Evolutionary conservation across 2,329 filamentous ascomycete genomes (phyloP).

Genomic region (Talaromyces sp.): DNA sequence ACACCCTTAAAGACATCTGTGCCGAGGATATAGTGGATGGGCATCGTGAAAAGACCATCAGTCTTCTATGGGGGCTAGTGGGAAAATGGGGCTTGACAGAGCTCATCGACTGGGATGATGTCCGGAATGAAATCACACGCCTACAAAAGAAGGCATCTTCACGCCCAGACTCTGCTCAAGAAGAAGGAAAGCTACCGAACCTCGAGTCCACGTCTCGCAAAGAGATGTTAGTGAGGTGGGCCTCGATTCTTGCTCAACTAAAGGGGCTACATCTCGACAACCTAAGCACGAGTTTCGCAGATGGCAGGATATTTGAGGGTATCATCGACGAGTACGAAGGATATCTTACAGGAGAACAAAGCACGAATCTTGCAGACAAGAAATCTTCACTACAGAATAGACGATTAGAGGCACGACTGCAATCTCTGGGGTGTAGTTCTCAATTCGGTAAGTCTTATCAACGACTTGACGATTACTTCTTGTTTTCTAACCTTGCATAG

Average conservation of each 20-base stretch:
- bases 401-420: slow-evolving; percentile 30
- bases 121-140: slow-evolving; percentile 48
- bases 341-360: slow-evolving; percentile 25
- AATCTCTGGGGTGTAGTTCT: slow-evolving; percentile 36
- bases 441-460: slow-evolving; percentile 34
- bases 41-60: slow-evolving; percentile 59
- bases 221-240: slow-evolving; percentile 53
- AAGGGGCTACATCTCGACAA: slow-evolving; percentile 47
- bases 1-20: slow-evolving; percentile 39
- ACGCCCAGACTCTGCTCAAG: slow-evolving; percentile 14
- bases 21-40: slow-evolving; percentile 60
- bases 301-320: slow-evolving; percentile 49
- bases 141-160: slow-evolving; percentile 28
- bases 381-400: neutral
- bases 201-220: slow-evolving; percentile 28
- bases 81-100: slow-evolving; percentile 51
- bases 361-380: neutral
- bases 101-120: slow-evolving; percentile 52
- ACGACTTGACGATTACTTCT: neutral
- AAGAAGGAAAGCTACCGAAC: slow-evolving; percentile 15
- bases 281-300: slow-evolving; percentile 54
- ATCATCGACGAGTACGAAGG: slow-evolving; percentile 55
- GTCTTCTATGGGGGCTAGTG: slow-evolving; percentile 56
- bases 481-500: slow-evolving; percentile 26
- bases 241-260: slow-evolving; percentile 44